Base-by-base conservation (phyloP, 164 flowering plant species). In the Warburgia ugandensis region DNA sequence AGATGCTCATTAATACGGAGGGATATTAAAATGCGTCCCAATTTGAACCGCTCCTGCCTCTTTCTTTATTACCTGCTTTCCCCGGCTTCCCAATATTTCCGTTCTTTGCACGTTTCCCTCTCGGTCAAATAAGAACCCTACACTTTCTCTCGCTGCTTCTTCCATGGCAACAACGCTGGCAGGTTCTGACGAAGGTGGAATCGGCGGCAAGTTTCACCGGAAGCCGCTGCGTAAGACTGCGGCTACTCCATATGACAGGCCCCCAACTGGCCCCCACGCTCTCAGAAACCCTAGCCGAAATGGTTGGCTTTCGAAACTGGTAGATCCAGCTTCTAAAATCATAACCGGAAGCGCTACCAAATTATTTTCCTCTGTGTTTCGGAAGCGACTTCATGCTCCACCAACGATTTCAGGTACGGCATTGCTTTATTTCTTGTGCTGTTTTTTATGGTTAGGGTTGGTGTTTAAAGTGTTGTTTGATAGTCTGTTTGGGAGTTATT, bases 161-260 rank as follows among this genome's bases (percentile, higher is more conserved):
- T 29, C n/a, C 41, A 39, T 35, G 25, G 6, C 13, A 71, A 58
- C 79, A 71, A 19, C 37, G 38, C 37, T 36, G 36, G 37, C 17
- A 11, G 80, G 68, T 3, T 29, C 64, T 1, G 68, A 68, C 52
- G 76, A 54, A 31, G 73, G 61, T 31, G 82, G 76, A 29, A 78
- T 65, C 3, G 84, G 80, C 0, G 92, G 92, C 5, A 82, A 80
- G 77, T 64, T 75, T 19, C 69, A 72, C 29, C 75, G 65, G 62
- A 64, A 48, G 43, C 73, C 80, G 1, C 58, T 58, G 16, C 56
- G 81, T 21, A 59, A 65, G 40, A 19, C 52, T 62, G 3, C 75
- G 37, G n/a, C 48, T 11, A 84, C 90, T 41, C 94, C 96, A 10
- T 88, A 88, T 52, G 88, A 80, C 52, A 79, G 96, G 1, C 96